Evolutionary conservation across 2,329 filamentous ascomycete species (phyloP).

Genomic region (Cladosporium colombiae): DNA sequence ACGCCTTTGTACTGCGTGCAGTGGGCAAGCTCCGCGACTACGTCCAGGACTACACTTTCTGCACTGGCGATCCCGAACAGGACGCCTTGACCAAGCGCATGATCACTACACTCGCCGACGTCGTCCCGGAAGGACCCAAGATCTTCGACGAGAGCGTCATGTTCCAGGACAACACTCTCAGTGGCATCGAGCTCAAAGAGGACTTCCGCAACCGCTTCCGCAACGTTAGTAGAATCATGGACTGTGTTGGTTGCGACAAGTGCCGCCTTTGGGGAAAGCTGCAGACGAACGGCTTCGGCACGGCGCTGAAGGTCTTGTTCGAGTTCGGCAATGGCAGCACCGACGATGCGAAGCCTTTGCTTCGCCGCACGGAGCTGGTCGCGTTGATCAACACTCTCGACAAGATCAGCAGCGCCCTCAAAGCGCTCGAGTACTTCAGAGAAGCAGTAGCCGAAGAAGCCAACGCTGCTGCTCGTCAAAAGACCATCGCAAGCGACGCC

Average conservation of each 20-base stretch:
- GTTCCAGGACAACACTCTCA: conserved; percentile 66
- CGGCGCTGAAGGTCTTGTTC: conserved; percentile 92
- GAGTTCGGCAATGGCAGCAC: conserved; percentile 75
- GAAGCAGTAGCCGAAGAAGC: conserved; percentile 45
- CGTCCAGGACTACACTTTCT: conserved; percentile 84
- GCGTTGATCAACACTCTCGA: conserved; percentile 93
- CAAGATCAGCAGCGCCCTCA: conserved; percentile 77
- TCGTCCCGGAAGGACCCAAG: conserved; percentile 65
- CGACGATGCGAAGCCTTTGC: conserved; percentile 60
- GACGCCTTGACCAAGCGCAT: conserved; percentile 79
- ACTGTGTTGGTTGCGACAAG: conserved; percentile 98
- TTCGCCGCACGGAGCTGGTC: conserved; percentile 89
- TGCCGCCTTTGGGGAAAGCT: conserved; percentile 97
- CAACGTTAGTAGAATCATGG: conserved; percentile 96
- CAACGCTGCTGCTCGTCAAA: not conserved
- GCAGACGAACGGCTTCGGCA: conserved; percentile 91
- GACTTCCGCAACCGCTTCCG: conserved; percentile 97
- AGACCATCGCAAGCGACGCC: conserved; percentile 28
- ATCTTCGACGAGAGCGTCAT: conserved; percentile 96
- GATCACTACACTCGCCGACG: conserved; percentile 72
- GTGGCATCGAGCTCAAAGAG: conserved; percentile 76
- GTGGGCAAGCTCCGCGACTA: conserved; percentile 86
- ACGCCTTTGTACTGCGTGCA: conserved; percentile 88
- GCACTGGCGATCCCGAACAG: conserved; percentile 78
- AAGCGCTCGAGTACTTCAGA: conserved; percentile 72